phyloP scores from a whole-genome alignment of 2,329 filamentous ascomycete species.

The Pseudogymnoascus sp. region DNA sequence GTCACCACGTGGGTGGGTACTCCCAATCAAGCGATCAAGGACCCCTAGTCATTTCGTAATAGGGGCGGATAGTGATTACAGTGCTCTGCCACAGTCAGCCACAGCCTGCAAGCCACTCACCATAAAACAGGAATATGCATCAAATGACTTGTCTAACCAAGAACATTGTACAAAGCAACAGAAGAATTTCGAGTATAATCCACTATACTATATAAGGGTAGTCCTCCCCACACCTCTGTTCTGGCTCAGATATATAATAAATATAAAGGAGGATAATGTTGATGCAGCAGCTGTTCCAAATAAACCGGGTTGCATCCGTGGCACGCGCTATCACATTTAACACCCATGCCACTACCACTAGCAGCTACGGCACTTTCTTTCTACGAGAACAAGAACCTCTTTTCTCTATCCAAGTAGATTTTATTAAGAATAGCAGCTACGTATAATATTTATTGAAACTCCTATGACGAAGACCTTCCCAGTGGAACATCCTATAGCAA shows the following conservation, averaged over 20 bases:
- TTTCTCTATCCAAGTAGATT: not conserved
- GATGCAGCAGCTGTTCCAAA: not conserved
- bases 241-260: constrained; percentile 4
- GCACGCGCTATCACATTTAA: not conserved
- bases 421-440: not conserved
- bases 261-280: not conserved
- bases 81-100: too few relatives aligned
- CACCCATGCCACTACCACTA: not conserved
- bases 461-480: not conserved
- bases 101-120: too few relatives aligned
- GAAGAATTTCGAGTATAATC: not conserved
- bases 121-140: too few relatives aligned
- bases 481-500: not conserved
- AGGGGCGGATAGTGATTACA: too few relatives aligned
- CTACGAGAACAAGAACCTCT: not conserved
- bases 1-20: constrained; percentile 13
- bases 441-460: not conserved
- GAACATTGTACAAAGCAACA: too few relatives aligned
- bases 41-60: not conserved
- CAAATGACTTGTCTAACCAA: not conserved
- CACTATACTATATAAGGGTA: not conserved
- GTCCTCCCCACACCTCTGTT: not conserved
- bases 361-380: not conserved
- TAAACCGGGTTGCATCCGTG: not conserved
- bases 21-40: constrained; percentile 7